Evolutionary conservation across 1,284 basidiomycete genomes (phyloP).

Genomic region (Neolentinus lepideus): DNA sequence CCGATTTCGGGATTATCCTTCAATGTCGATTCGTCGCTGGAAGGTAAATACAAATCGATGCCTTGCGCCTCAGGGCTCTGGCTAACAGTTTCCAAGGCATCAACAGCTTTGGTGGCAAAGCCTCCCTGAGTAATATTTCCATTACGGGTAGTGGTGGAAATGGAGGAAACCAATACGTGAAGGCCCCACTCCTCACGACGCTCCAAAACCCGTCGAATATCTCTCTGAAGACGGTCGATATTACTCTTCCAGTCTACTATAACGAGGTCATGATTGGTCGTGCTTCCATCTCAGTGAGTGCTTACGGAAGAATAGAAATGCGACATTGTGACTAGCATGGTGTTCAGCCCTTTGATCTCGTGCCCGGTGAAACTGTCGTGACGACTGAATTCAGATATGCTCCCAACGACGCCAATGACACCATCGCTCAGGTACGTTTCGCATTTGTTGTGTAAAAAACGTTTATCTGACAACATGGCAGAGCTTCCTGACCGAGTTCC

Average conservation of each 20-base stretch:
- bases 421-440: slow-evolving; percentile 42
- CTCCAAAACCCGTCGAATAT: slow-evolving; percentile 66
- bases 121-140: slow-evolving; percentile 42
- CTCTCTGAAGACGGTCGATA: slow-evolving; percentile 51
- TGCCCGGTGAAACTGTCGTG: slow-evolving; percentile 51
- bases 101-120: slow-evolving; percentile 43
- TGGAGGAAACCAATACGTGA: slow-evolving; percentile 47
- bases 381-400: slow-evolving; percentile 61
- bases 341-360: slow-evolving; percentile 44
- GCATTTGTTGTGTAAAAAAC: slow-evolving; percentile 4
- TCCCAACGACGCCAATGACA: slow-evolving; percentile 59
- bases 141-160: slow-evolving; percentile 56
- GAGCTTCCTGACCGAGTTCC: slow-evolving; percentile 46
- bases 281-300: slow-evolving; percentile 49
- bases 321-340: slow-evolving; percentile 1
- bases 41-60: too few relatives aligned
- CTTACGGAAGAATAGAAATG: too few relatives aligned
- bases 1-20: slow-evolving; percentile 62
- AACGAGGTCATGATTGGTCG: slow-evolving; percentile 47
- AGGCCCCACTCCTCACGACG: slow-evolving; percentile 43
- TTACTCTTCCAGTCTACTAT: slow-evolving; percentile 55
- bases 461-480: slow-evolving; percentile 12
- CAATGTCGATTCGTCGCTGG: slow-evolving; percentile 47
- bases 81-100: slow-evolving; percentile 38
- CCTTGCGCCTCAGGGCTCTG: too few relatives aligned